Base-by-base conservation (phyloP, 257 asterid genomes). In the Solanum ossicruentum region DNA sequence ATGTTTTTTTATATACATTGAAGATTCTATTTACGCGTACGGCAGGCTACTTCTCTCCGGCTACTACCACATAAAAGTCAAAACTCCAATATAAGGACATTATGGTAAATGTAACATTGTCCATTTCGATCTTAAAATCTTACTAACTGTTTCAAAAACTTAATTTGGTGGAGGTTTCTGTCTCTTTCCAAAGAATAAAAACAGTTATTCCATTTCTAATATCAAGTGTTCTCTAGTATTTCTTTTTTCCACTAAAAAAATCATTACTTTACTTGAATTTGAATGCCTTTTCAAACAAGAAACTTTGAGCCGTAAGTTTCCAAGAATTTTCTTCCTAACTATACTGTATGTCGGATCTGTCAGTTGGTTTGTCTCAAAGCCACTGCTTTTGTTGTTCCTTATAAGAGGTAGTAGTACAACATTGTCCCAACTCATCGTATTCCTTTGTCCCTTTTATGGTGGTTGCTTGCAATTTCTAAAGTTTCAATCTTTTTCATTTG, bases 351-450 rank as follows among this genome's bases (percentile, higher is more conserved):
- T 60, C 12, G 54, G 18, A 79, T 23, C 72, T 51, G 52, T 41
- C 23, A 77, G 88, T 92, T 83, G 90, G 91, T 91, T 93, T 85
- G 32, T 82, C 83, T 81, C 84, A 83, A 93, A 93, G 91, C 93
- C 91, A 89, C 51, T 77, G 69, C 85, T 85, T 86, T 55, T 87
- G 81, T 87, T 83, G 84, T 87, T 79, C 79, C 88, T 12, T 79
- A 61, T 43, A 26, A 65, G 47, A 60, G 84, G 86, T 84, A 36
- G 41, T 43, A 60, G 32, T 60, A 83, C 81, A 39, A 16, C 75
- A 67, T 36, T 80, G 54, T 0, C 1, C 21, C 10, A 16, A 16
- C 84, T 78, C 77, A 18, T 83, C 45, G 21, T 84, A 60, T 80
- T 72, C 12, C 43, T 80, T 60, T 51, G 57, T 6, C 49, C 39